Base-by-base conservation (phyloP, 345 rosid genomes). In the Turritis glabra region DNA sequence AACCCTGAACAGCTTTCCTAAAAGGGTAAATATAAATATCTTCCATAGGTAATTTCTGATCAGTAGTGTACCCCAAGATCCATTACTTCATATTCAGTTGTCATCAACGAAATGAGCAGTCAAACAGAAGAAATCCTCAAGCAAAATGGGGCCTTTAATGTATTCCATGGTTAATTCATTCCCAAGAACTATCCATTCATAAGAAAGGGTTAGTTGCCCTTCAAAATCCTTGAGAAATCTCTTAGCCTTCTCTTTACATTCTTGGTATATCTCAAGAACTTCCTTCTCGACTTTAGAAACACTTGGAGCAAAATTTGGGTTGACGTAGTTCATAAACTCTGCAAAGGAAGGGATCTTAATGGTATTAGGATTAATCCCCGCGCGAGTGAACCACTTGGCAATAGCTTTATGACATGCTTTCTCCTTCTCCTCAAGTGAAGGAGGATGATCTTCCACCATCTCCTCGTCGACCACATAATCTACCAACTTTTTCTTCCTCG, bases 71-170 rank as follows among this genome's bases (percentile, higher is more conserved):
- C 10, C 43, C 52, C 23, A 74, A 55, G 57, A 74, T 66, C 72
- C 58, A 47, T 14, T 47, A 19, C 25, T 44, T 56, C 26, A 66
- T 17, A 22, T 64, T 64, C 72, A 74, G 52, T 47, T 65, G 46
- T 74, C 78, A 51, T 74, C 78, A 10, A 74, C n/a, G 64, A 74
- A 66, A 66, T 74, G 72, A 56, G 78, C 72, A 9, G 78, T 9
- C 10, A 74, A 5, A 35, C 51, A 56, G 21, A 38, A 32, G n/a
- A 65, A 74, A 66, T 56, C 66, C 13, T 74, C 66, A 26, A 65
- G 72, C 29, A 56, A 13, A 22, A 56, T 3, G 14, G 72, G 72
- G 10, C 25, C 72, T 35, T 15, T 18, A 1, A 18, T 4, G 64
- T 64, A 1, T 0, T 6, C 40, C 19, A 13, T 44, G 5, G 64